These are phyloP conservation scores for Tagetes erecta DNA, from an alignment of 129 eudicot genomes.

Conservation along the genomic window DNA sequence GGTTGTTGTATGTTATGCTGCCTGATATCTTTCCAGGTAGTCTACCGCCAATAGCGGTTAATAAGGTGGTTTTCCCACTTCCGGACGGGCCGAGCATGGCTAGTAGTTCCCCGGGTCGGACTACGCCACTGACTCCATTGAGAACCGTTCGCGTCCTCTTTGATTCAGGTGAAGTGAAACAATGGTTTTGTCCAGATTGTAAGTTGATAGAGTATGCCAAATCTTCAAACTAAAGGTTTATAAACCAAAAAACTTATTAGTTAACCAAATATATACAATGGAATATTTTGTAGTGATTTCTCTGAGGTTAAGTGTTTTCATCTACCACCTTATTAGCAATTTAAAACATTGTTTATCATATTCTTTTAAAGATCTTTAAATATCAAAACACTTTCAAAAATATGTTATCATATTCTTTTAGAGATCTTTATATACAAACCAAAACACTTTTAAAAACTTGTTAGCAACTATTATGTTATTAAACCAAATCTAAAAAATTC, in stretches of 20 bases:
- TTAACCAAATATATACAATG: not conserved
- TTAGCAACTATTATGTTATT: too few relatives aligned
- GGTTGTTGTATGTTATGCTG: slow-evolving; percentile 58
- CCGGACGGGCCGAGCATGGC: slow-evolving; percentile 97
- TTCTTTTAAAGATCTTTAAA: too few relatives aligned
- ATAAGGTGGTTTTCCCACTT: slow-evolving; percentile 82
- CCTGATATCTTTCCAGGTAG: slow-evolving; percentile 60
- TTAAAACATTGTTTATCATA: too few relatives aligned
- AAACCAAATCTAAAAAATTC: too few relatives aligned
- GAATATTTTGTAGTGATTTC: too few relatives aligned
- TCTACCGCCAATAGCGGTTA: slow-evolving; percentile 76
- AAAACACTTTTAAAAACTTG: too few relatives aligned
- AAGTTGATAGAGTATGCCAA: slow-evolving; percentile 51
- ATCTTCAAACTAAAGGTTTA: slow-evolving; percentile 66
- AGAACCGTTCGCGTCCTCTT: slow-evolving; percentile 50
- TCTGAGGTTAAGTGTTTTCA: too few relatives aligned
- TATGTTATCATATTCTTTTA: too few relatives aligned
- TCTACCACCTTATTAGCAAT: too few relatives aligned
- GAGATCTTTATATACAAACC: too few relatives aligned
- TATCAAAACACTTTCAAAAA: too few relatives aligned
- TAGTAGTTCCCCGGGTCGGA: slow-evolving; percentile 69
- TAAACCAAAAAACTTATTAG: slow-evolving; percentile 13
- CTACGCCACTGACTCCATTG: slow-evolving; percentile 68
- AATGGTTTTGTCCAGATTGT: slow-evolving; percentile 29
- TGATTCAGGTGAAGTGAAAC: slow-evolving; percentile 44